Evolutionary conservation across 441 rosid species (phyloP), one percentile per base, ranked within the genome.

Genomic region (Dalechampia spathulata): DNA sequence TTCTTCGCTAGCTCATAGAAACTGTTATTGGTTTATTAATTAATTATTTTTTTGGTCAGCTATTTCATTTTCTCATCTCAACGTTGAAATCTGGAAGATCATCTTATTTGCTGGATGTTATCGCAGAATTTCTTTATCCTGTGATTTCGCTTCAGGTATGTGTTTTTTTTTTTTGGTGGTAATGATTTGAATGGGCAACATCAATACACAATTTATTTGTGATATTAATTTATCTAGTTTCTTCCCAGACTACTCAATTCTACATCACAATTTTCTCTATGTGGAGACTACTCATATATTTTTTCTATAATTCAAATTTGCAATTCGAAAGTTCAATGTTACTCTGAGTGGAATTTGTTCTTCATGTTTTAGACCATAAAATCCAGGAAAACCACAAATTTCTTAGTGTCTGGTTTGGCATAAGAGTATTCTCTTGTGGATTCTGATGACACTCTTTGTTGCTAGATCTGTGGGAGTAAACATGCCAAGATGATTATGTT

Each of bases 61-160:
- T 86, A 72, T 90, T 90, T 70, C 92, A 94, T 76, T 94, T 94
- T 77, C 71, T 87, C 66, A 80, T 90, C 66, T 75, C 97, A 28
- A 80, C 91, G 52, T 68, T 87, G 80, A 94, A 90, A 79, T 90
- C 99, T 21, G 99, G 96, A 73, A 83, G 99, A 75, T 84, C 99
- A 60, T 80, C 99, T 37, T 90, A 70, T 79, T 73, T 90, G 76
- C 81, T 85, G 56, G 96, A 94, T 67, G 78, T 87, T 60, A 71
- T 94, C 44, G 93, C 78, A 46, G 82, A 72, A 65, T 77, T 90
- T 62, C 85, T 94, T 52, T 76, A 84, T 71, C 99, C 99, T 22
- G 83, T 94, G 57, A 79, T 94, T 67, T 80, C 97, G 45, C 78
- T 94, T 76, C 97, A 83, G 96, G 97, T 94, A 86, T 58, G 72